These are phyloP conservation scores for Eurotiales sp. DNA, from an alignment of 2,329 filamentous ascomycete genomes.

Conservation along the genomic window DNA sequence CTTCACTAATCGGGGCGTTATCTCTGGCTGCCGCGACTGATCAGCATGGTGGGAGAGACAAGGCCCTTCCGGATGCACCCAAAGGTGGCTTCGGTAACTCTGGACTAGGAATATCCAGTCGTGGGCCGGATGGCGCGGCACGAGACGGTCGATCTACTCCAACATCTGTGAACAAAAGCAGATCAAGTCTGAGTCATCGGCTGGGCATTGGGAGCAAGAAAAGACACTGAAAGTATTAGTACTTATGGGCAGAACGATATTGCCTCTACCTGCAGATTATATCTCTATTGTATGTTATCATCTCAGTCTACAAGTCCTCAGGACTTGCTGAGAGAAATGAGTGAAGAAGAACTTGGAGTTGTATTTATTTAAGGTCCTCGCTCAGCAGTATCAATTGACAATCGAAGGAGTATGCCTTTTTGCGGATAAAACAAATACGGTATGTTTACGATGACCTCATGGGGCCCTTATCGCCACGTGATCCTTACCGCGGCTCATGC, in stretches of 20 bases:
- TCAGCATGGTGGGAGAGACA: conserved; percentile 28
- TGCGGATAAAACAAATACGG: too few relatives aligned
- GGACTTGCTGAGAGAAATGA: too few relatives aligned
- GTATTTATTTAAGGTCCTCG: too few relatives aligned
- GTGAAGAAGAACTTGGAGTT: too few relatives aligned
- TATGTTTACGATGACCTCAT: neutral
- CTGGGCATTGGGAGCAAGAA: conserved; percentile 67
- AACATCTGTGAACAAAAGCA: conserved; percentile 53
- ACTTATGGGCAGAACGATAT: neutral
- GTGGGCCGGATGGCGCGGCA: conserved; percentile 46
- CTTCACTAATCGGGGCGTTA: conserved; percentile 28
- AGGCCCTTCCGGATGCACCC: conserved; percentile 32
- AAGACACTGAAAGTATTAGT: conserved; percentile 29
- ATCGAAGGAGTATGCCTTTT: too few relatives aligned
- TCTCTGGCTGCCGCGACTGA: conserved; percentile 25
- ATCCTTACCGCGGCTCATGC: neutral
- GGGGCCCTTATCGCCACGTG: conserved; percentile 8
- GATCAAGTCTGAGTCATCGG: conserved; percentile 63
- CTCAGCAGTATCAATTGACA: too few relatives aligned
- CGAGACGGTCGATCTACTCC: conserved; percentile 25
- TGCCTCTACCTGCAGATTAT: neutral
- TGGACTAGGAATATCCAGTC: conserved; percentile 32
- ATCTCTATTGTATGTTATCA: neutral
- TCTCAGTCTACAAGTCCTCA: too few relatives aligned
- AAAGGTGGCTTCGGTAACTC: conserved; percentile 22